Base-by-base conservation (phyloP, 495 filamentous ascomycete species). In the Lophiotrema nucula region DNA sequence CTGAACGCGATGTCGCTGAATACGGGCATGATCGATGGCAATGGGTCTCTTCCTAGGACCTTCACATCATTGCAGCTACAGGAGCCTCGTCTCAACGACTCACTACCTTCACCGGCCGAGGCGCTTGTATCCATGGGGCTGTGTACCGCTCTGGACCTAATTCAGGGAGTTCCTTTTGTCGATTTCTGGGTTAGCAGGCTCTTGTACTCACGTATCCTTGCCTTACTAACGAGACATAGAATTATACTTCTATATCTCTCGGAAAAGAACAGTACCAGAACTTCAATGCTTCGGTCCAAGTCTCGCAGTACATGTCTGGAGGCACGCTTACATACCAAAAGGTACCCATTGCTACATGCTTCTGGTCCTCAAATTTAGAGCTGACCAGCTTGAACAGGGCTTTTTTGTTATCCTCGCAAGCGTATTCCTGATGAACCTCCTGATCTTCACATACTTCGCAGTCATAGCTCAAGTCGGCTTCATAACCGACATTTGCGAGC, bases 261-360 rank as follows among this genome's bases (percentile, higher is more conserved):
- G 8, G 6, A 22, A n/a, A 44, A 44, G 13, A 6, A 44, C 13
- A n/a, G 13, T 44, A n/a, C 41, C 41, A 44, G 18, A n/a, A 6
- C 41, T 44, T 44, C 41, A 44, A 44, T 19, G 41, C 41, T 22
- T 44, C 41, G 13, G 8, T 44, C 18, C 41, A 22, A 8, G 41
- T 44, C 12, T n/a, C 41, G 18, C 41, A 44, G 19, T 44, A 44
- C 41, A 44, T 44, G 41, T 44, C 41, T 44, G 41, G 41, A 6
- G 19, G 41, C 41, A 44, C 12, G 6, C 6, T 44, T 44, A 16
- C 41, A 19, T 44, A 44, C 19, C 41, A 44, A 19, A n/a, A 44
- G 19, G 41, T 44, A 22, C 8, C n/a, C n/a, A n/a, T n/a, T n/a
- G n/a, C n/a, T n/a, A n/a, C n/a, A n/a, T n/a, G n/a, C n/a, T n/a